Conservation (phyloP, 257 asterid species). For the Linaria vulgaris region DNA sequence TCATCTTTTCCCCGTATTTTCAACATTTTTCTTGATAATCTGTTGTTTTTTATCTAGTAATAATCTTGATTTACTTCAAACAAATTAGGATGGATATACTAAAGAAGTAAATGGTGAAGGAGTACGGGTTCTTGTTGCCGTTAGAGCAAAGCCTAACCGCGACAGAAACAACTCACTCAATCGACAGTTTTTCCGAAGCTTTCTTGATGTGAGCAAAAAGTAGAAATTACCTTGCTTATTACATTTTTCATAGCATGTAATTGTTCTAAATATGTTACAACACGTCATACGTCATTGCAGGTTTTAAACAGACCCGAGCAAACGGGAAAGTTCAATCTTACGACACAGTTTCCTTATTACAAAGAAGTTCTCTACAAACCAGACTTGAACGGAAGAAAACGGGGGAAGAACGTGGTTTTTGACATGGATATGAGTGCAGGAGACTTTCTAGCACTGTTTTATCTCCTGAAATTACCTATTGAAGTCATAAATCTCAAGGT, state of each 20-base stretch:
- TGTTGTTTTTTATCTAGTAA: neutral
- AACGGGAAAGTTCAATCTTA: conserved; percentile 63
- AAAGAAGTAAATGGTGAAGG: conserved; percentile 49
- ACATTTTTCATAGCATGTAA: neutral
- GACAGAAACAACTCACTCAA: conserved; percentile 40
- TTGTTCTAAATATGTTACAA: neutral
- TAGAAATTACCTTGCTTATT: neutral
- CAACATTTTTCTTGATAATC: too few relatives aligned
- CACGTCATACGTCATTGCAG: conserved; percentile 33
- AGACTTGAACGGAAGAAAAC: conserved; percentile 41
- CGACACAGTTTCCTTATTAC: conserved; percentile 57
- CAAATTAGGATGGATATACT: conserved; percentile 74
- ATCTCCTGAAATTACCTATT: conserved; percentile 72
- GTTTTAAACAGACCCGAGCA: conserved; percentile 55
- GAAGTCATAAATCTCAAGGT: conserved; percentile 80
- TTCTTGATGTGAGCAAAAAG: conserved; percentile 57
- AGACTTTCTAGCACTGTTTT: conserved; percentile 81
- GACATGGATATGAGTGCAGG: conserved; percentile 98
- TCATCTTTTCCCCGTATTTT: neutral
- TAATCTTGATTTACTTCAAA: neutral
- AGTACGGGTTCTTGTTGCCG: conserved; percentile 72
- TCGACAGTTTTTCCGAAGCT: conserved; percentile 57
- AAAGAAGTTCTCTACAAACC: conserved; percentile 54
- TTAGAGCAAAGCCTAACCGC: conserved; percentile 64
- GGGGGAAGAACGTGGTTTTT: conserved; percentile 66